These are phyloP conservation scores for Thalassiosira livingstoniorum DNA, from an alignment of 352 stramenopile genomes.

Conservation along the genomic window DNA sequence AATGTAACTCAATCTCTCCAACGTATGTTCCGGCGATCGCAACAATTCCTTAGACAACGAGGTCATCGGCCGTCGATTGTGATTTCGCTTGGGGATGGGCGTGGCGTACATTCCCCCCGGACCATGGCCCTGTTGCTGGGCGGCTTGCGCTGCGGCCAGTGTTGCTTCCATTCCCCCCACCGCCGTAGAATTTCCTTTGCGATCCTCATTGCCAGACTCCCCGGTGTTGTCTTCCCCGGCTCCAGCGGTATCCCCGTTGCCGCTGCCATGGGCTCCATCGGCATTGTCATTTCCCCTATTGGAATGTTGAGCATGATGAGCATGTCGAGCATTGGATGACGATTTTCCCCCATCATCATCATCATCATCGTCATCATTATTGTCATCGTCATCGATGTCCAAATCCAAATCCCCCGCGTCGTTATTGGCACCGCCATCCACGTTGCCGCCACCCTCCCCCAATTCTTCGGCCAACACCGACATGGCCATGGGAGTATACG, in stretches of 20 bases:
- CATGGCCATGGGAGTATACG: conserved; percentile 13
- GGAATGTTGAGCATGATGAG: not conserved
- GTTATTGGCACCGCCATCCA: not conserved
- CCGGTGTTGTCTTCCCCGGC: not conserved
- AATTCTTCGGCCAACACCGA: not conserved
- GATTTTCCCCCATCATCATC: not conserved
- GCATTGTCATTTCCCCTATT: not conserved
- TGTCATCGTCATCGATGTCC: not conserved
- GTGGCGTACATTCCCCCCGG: not conserved
- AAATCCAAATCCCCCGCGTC: not conserved
- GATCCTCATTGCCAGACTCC: not conserved
- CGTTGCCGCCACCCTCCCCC: not conserved
- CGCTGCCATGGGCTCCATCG: not conserved
- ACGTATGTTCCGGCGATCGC: conserved; percentile 12
- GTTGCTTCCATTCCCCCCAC: not conserved
- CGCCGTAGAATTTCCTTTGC: not conserved
- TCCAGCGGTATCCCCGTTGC: not conserved
- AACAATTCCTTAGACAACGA: conserved; percentile 22
- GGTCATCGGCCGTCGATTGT: not conserved
- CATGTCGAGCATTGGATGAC: not conserved
- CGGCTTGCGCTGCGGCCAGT: too few species aligned
- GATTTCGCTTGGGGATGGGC: not conserved
- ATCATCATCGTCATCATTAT: not conserved
- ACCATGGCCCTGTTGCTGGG: not conserved
- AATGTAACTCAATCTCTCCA: conserved; percentile 47